These are phyloP conservation scores for Tuctoria greenei DNA, from an alignment of 176 grass and related monocot species.

Conservation along the genomic window DNA sequence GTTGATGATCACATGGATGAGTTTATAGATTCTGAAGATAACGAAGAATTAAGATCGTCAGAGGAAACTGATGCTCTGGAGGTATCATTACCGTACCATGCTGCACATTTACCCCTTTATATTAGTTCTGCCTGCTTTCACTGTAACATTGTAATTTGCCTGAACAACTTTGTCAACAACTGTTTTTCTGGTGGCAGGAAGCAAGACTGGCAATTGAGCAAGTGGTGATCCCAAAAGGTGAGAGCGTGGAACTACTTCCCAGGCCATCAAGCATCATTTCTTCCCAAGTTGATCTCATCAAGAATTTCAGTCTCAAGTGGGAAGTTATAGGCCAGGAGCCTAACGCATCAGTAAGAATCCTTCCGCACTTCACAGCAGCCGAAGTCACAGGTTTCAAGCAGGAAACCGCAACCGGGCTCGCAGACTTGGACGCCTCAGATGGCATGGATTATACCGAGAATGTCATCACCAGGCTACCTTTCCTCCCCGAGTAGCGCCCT, in stretches of 20 bases:
- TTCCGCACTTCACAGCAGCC: constrained; percentile 43
- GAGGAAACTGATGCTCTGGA: constrained; percentile 82
- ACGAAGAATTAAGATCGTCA: constrained; percentile 38
- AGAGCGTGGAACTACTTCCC: constrained; percentile 59
- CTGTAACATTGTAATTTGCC: not conserved
- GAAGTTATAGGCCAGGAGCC: constrained; percentile 51
- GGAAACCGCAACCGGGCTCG: constrained; percentile 5
- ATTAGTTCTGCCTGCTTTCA: not conserved
- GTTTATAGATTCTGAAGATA: constrained; percentile 39
- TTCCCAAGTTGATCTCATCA: constrained; percentile 62
- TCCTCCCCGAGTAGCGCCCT: constrained; percentile 50
- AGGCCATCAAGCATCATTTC: constrained; percentile 56
- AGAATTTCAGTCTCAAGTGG: constrained; percentile 74
- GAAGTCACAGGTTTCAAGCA: not conserved
- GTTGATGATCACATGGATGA: constrained; percentile 46
- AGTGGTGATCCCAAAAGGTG: constrained; percentile 68
- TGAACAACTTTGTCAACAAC: not conserved
- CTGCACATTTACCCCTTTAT: not conserved
- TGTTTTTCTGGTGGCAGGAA: constrained; percentile 43
- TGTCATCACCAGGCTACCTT: constrained; percentile 54
- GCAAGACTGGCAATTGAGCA: constrained; percentile 80
- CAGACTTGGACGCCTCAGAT: constrained; percentile 29
- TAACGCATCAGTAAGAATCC: constrained; percentile 44
- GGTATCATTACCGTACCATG: constrained; percentile 38
- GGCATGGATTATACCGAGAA: constrained; percentile 45